These are phyloP conservation scores for Arachnopeziza araneosa DNA, from an alignment of 2,329 filamentous ascomycete genomes.

Conservation along the genomic window DNA sequence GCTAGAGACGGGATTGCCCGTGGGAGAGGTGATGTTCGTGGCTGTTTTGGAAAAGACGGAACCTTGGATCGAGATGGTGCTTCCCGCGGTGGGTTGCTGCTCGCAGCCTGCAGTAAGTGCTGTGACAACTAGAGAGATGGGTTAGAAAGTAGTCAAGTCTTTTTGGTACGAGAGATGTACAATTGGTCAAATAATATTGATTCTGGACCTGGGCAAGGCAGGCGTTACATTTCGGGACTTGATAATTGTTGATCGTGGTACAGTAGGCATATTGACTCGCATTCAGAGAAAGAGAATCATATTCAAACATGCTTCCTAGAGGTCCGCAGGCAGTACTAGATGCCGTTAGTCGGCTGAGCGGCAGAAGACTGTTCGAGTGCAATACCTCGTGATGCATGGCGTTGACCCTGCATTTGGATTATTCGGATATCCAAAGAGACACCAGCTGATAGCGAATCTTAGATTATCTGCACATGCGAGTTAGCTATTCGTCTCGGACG, in stretches of 20 bases:
- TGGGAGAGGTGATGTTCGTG: conserved; percentile 47
- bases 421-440: conserved; percentile 45
- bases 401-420: conserved; percentile 37
- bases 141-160: neutral
- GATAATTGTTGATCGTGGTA: conserved; percentile 38
- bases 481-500: neutral
- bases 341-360: conserved; percentile 1
- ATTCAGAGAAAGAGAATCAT: conserved; percentile 42
- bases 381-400: conserved; percentile 47
- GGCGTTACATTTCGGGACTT: conserved; percentile 39
- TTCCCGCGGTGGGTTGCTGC: conserved; percentile 43
- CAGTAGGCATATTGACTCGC: conserved; percentile 50
- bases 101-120: conserved; percentile 51
- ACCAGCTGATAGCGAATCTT: conserved; percentile 49
- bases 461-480: conserved; percentile 44
- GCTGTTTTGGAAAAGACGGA: conserved; percentile 43
- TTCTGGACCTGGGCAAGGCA: conserved; percentile 40
- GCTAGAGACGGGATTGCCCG: conserved; percentile 30
- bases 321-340: conserved; percentile 46
- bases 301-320: conserved; percentile 42
- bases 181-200: conserved; percentile 46
- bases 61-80: conserved; percentile 45
- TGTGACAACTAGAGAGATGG: conserved; percentile 38
- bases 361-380: neutral
- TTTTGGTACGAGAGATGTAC: conserved; percentile 32